phyloP scores from a whole-genome alignment of 768 basidiomycete species.

The Cystobasidium ongulense region DNA sequence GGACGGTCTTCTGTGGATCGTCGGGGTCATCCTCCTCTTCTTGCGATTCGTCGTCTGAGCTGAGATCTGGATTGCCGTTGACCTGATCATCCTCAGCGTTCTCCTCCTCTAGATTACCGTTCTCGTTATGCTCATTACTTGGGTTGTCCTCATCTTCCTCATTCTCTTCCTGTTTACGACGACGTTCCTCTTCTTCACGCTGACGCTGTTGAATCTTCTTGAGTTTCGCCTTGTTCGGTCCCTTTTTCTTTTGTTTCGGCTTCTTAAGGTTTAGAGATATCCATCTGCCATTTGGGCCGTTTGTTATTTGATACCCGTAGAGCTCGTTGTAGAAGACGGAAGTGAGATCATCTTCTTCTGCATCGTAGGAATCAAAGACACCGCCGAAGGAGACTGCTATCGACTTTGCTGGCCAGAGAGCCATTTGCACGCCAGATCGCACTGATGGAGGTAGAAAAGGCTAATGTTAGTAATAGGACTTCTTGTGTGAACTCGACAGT shows the following conservation, averaged over 20 bases:
- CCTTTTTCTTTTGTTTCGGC: conserved; percentile 54
- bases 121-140: conserved; percentile 21
- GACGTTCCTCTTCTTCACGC: background rate
- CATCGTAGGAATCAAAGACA: conserved; percentile 72
- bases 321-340: conserved; percentile 82
- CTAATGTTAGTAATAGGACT: background rate
- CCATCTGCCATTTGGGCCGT: conserved; percentile 62
- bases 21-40: conserved; percentile 53
- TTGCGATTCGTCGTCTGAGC: conserved; percentile 32
- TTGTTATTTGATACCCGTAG: conserved; percentile 66
- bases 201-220: conserved; percentile 32
- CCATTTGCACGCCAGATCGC: conserved; percentile 79
- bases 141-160: conserved; percentile 32
- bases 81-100: conserved; percentile 32
- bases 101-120: conserved; percentile 32
- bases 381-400: conserved; percentile 78
- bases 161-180: conserved; percentile 28
- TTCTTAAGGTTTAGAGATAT: conserved; percentile 61
- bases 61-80: conserved; percentile 42
- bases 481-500: conserved; percentile 38
- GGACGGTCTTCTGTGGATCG: conserved; percentile 59
- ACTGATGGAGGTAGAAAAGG: background rate
- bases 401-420: conserved; percentile 60
- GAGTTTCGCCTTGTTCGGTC: conserved; percentile 50
- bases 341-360: conserved; percentile 70